phyloP scores from a whole-genome alignment of 1,139 yeast species.

The Taiozyma sp. region DNA sequence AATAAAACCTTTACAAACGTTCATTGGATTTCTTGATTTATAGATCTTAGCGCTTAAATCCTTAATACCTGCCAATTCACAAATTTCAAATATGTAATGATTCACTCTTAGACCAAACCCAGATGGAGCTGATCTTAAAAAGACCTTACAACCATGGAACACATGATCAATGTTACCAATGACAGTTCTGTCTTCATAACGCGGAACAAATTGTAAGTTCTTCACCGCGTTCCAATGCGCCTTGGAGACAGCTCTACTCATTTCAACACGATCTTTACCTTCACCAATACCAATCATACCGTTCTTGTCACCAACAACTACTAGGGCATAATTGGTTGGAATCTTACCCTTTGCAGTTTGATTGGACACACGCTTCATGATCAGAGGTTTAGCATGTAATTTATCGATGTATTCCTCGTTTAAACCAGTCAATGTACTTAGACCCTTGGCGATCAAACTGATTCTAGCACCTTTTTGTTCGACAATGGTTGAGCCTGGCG shows the following conservation, averaged over 20 bases:
- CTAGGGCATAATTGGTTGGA: slow-evolving; percentile 75
- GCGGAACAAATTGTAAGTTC: slow-evolving; percentile 73
- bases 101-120: slow-evolving; percentile 95
- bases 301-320: slow-evolving; percentile 87
- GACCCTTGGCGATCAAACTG: slow-evolving; percentile 42
- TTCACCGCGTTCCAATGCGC: slow-evolving; percentile 96
- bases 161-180: slow-evolving; percentile 80
- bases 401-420: slow-evolving; percentile 58
- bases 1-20: slow-evolving; percentile 84
- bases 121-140: slow-evolving; percentile 82
- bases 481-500: slow-evolving; percentile 18
- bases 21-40: slow-evolving; percentile 91
- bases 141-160: slow-evolving; percentile 80
- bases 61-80: slow-evolving; percentile 92
- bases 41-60: slow-evolving; percentile 90
- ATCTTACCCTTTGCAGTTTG: slow-evolving; percentile 95
- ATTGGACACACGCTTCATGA: slow-evolving; percentile 79
- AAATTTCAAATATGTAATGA: slow-evolving; percentile 84
- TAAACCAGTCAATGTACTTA: slow-evolving; percentile 70
- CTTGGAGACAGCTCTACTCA: slow-evolving; percentile 70
- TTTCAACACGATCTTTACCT: slow-evolving; percentile 82
- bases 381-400: slow-evolving; percentile 60
- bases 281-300: slow-evolving; percentile 97
- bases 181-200: slow-evolving; percentile 89
- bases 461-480: slow-evolving; percentile 7